These are phyloP conservation scores for Ophiocordyceps robertsii DNA, from an alignment of 2,329 filamentous ascomycete genomes.

Conservation along the genomic window DNA sequence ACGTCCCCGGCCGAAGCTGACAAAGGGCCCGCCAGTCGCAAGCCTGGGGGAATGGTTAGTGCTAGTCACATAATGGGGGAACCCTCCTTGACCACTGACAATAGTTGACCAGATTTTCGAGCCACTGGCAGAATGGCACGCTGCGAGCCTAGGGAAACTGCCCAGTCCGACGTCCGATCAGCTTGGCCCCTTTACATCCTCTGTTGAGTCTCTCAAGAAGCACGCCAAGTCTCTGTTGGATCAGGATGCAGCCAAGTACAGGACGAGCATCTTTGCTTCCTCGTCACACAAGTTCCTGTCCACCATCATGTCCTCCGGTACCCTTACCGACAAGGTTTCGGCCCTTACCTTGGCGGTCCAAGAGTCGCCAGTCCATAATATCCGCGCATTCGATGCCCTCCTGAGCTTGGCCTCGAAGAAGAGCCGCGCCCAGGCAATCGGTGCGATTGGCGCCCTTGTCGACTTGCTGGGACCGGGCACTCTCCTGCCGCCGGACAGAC, in stretches of 20 bases:
- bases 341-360: conserved; percentile 88
- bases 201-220: conserved; percentile 42
- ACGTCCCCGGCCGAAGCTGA: not conserved
- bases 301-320: conserved; percentile 93
- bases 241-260: conserved; percentile 64
- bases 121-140: conserved; percentile 45
- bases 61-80: not conserved
- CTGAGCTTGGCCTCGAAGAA: conserved; percentile 79
- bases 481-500: conserved; percentile 69
- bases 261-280: conserved; percentile 58
- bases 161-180: conserved; percentile 31
- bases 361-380: conserved; percentile 89
- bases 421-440: conserved; percentile 82
- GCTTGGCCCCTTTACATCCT: conserved; percentile 24
- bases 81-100: conserved; percentile 19
- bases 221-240: conserved; percentile 67
- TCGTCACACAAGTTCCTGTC: conserved; percentile 94
- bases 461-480: conserved; percentile 87
- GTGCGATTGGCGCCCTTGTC: conserved; percentile 84
- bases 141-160: conserved; percentile 26
- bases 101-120: conserved; percentile 34
- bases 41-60: conserved; percentile 22
- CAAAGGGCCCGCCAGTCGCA: conserved; percentile 5
- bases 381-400: conserved; percentile 75
- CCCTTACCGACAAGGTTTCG: conserved; percentile 91